These are phyloP conservation scores for Leccinum variabile DNA, from an alignment of 1,284 basidiomycete species.

Conservation along the genomic window DNA sequence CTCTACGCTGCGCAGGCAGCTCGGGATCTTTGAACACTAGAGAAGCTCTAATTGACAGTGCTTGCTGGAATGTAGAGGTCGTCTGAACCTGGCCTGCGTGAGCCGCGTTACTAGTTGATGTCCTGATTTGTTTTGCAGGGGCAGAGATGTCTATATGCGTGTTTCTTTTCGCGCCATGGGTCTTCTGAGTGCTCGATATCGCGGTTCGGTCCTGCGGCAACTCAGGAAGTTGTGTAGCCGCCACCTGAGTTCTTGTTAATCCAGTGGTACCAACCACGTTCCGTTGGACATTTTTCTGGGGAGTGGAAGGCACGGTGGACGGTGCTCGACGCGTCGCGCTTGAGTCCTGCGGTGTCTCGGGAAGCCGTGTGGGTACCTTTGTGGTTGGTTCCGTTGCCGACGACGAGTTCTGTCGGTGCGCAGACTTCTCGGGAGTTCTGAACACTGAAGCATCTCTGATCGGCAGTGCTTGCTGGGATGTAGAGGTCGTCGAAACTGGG, in stretches of 20 bases:
- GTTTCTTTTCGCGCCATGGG: slow-evolving; percentile 16
- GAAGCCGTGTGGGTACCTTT: not conserved
- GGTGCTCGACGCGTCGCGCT: not conserved
- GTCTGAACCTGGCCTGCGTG: not conserved
- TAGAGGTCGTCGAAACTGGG: not conserved
- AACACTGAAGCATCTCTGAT: slow-evolving; percentile 4
- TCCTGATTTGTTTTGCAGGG: slow-evolving; percentile 20
- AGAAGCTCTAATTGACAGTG: not conserved
- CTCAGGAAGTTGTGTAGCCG: not conserved
- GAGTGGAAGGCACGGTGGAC: not conserved
- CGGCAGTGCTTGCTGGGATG: not conserved
- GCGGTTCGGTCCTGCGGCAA: not conserved
- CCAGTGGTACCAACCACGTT: not conserved
- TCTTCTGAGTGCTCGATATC: not conserved
- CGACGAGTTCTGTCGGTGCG: not conserved
- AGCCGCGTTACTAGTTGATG: not conserved
- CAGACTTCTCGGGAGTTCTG: slow-evolving; percentile 13
- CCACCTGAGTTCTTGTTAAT: not conserved
- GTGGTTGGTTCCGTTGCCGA: not conserved
- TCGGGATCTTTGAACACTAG: slow-evolving; percentile 12
- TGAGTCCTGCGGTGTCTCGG: not conserved
- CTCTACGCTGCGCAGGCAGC: slow-evolving; percentile 3
- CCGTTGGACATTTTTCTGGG: not conserved
- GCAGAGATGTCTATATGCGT: slow-evolving; percentile 25
- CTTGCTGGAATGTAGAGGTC: slow-evolving; percentile 1